phyloP scores from a whole-genome alignment of 345 rosid genomes.

The Sisymbrium irio region DNA sequence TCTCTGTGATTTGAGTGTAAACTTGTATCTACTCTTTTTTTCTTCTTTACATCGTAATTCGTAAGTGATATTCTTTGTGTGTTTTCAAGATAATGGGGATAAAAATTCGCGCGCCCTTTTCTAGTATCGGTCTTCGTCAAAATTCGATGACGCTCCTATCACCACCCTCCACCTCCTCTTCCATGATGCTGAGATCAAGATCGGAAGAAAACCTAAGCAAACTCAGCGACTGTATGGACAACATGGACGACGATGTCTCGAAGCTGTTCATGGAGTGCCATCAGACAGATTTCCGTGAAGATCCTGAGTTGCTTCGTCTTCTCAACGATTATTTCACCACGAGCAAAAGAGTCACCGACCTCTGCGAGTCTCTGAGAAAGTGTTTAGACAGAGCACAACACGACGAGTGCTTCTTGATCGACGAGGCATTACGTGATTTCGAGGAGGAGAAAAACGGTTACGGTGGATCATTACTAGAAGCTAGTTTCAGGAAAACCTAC shows the following conservation, averaged over 20 bases:
- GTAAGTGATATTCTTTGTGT: not conserved
- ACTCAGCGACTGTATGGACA: slow-evolving; percentile 9
- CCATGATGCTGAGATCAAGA: not conserved
- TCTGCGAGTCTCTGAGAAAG: slow-evolving; percentile 18
- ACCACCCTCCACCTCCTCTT: not conserved
- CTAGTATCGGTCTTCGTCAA: not conserved
- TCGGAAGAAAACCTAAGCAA: not conserved
- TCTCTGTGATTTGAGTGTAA: too few relatives aligned
- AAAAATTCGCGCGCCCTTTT: not conserved
- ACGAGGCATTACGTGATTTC: not conserved
- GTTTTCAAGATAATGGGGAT: not conserved
- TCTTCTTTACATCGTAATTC: too few relatives aligned
- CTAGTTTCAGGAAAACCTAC: slow-evolving; percentile 6
- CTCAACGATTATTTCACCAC: slow-evolving; percentile 16
- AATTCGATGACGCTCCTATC: not conserved
- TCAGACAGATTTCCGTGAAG: not conserved
- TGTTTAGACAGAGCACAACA: not conserved
- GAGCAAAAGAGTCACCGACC: not conserved
- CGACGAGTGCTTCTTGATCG: not conserved
- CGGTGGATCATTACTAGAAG: not conserved
- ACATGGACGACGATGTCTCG: slow-evolving; percentile 19
- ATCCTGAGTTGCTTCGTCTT: not conserved
- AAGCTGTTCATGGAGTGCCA: slow-evolving; percentile 5
- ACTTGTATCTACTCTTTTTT: too few relatives aligned
- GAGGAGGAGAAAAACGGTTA: not conserved